Percentiles rank a stretch among this genome's conserved stretches.
Evolutionary conservation across 2,329 filamentous ascomycete species (phyloP).

Genomic region (Penicillium sp.): DNA sequence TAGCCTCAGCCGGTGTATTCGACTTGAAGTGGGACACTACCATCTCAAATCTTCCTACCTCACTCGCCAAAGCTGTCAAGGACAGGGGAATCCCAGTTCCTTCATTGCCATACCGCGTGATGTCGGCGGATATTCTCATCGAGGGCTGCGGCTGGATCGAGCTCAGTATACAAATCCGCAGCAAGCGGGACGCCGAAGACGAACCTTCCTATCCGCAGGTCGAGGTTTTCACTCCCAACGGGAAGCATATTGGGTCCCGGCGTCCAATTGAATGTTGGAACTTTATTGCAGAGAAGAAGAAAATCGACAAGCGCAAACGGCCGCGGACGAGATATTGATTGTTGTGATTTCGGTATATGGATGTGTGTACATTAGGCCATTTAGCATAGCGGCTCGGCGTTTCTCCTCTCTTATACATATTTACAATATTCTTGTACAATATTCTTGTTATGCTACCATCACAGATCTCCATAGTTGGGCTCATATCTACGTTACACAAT

Average conservation of each 20-base stretch:
- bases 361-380: slow-evolving; percentile 22
- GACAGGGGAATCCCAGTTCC: slow-evolving; percentile 56
- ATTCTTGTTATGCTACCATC: neutral
- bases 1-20: slow-evolving; percentile 72
- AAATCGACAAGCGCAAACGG: slow-evolving; percentile 32
- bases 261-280: slow-evolving; percentile 37
- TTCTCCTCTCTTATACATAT: slow-evolving; percentile 6
- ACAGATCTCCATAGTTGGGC: neutral
- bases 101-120: slow-evolving; percentile 71
- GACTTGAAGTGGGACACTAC: slow-evolving; percentile 80
- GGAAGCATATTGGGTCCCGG: slow-evolving; percentile 66
- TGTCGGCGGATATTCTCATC: slow-evolving; percentile 80
- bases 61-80: slow-evolving; percentile 66
- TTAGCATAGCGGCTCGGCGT: slow-evolving; percentile 25
- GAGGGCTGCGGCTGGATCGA: slow-evolving; percentile 95
- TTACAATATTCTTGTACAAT: slow-evolving; percentile 2
- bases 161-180: slow-evolving; percentile 75
- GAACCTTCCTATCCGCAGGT: slow-evolving; percentile 58
- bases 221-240: slow-evolving; percentile 82
- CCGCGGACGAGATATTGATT: slow-evolving; percentile 17
- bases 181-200: slow-evolving; percentile 41
- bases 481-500: neutral
- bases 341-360: neutral
- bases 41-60: slow-evolving; percentile 69
- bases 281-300: slow-evolving; percentile 34